Evolutionary conservation across 176 grass and related monocot species (phyloP).

Genomic region (Aechmea fasciata): DNA sequence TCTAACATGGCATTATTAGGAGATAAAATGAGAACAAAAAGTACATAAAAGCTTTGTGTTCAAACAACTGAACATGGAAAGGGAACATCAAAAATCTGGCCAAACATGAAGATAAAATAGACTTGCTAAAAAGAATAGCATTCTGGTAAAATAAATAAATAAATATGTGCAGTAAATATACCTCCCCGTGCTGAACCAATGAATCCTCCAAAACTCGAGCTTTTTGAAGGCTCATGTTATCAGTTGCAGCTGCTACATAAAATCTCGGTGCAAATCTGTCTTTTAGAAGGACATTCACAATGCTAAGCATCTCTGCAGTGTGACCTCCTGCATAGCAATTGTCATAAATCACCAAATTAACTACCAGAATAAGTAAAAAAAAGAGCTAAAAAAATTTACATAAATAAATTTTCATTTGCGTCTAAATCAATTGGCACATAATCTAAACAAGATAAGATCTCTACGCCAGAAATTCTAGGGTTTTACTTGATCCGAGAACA

Average conservation of each 20-base stretch:
- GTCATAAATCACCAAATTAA: not conserved
- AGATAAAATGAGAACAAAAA: too few species aligned
- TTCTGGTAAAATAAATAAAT: constrained; percentile 3
- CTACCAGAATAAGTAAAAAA: not conserved
- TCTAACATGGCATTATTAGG: too few species aligned
- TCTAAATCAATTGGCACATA: not conserved
- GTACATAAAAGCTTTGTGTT: too few species aligned
- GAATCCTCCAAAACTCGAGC: constrained; percentile 72
- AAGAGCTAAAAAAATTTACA: not conserved
- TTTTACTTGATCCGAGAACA: too few species aligned
- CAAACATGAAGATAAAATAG: not conserved
- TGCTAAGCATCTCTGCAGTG: constrained; percentile 92
- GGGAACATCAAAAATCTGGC: not conserved
- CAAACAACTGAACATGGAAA: too few species aligned
- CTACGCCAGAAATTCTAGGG: too few species aligned
- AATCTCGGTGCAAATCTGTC: constrained; percentile 71
- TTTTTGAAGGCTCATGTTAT: constrained; percentile 92
- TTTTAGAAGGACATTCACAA: constrained; percentile 53
- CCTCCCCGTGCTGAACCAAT: constrained; percentile 28
- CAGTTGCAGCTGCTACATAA: constrained; percentile 80
- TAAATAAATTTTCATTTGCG: not conserved
- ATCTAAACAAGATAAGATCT: not conserved
- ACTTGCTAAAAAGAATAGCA: not conserved
- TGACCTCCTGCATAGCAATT: constrained; percentile 49
- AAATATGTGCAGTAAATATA: not conserved